A percentile compares a stretch with the other conserved stretches of the same genome.
These are phyloP conservation scores for Fragilaria crotonensis DNA, from an alignment of 108 stramenopile species.

Conservation along the genomic window DNA sequence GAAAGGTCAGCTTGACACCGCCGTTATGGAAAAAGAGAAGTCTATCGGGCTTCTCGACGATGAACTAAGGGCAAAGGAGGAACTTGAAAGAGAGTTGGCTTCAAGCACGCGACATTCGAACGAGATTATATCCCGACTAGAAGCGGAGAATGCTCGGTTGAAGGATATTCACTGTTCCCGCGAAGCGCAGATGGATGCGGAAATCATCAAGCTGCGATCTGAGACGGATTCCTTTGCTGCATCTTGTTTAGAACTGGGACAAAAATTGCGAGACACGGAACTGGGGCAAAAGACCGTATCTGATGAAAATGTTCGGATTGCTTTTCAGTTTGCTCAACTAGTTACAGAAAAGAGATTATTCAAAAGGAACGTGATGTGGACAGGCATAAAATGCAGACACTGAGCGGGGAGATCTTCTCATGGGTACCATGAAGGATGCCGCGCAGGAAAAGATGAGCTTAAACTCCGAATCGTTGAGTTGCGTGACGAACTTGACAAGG, in stretches of 20 bases:
- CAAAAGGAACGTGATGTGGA: neutral
- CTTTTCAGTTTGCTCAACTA: constrained; percentile 16
- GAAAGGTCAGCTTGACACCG: neutral
- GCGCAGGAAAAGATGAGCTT: neutral
- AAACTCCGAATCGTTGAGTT: neutral
- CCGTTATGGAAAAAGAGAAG: neutral
- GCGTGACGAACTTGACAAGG: too few species aligned
- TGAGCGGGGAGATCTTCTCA: neutral
- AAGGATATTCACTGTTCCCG: constrained; percentile 73
- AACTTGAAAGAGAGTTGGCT: too few species aligned
- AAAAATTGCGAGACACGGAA: constrained; percentile 6
- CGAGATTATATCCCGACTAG: neutral
- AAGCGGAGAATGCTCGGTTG: constrained; percentile 69
- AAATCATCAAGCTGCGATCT: too few species aligned
- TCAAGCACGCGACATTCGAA: neutral
- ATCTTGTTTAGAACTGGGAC: too few species aligned
- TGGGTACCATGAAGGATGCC: constrained; percentile 1
- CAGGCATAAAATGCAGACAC: neutral
- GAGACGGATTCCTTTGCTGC: too few species aligned
- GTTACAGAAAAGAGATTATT: constrained; percentile 3
- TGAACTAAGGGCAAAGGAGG: neutral
- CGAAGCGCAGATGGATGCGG: too few species aligned
- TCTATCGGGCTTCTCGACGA: neutral
- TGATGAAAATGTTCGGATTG: constrained; percentile 13
- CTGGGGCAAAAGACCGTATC: neutral